Base-by-base conservation (phyloP, 169 alveolate species). In the Theileria parva region DNA sequence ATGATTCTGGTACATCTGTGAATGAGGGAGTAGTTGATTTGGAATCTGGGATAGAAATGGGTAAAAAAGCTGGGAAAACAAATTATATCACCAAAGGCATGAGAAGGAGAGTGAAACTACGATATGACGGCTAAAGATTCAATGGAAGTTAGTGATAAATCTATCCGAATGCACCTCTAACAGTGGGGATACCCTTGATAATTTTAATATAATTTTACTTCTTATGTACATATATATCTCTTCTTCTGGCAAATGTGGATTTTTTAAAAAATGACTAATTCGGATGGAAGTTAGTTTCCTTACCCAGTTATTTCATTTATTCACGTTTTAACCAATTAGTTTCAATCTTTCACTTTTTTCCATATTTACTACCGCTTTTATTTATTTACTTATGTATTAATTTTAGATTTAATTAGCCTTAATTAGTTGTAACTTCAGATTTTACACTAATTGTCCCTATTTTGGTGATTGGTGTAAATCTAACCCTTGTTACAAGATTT, bases 271-370 rank as follows among this genome's bases (percentile, higher is more conserved):
- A 70, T 70, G 78, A 39, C 78, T 21, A 28, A 21, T 32, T 53
- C 78, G 27, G 78, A 70, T 70, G 78, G 78, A 70, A 70, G 78
- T 70, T 32, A 70, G 78, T 70, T 19, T 19, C 19, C 59, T 13
- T 44, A 44, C 17, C 53, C 53, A 44, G 2, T 44, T 44, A 44
- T 44, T 44, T 44, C 19, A 44, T 11, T 44, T 44, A 44, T 11
- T 44, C 17, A 44, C 17, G 2, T 44, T 44, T 13, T 44, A 44
- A 44, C 53, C 8, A 44, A 44, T 44, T 44, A 44, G 1, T 11
- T 44, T 5, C 37, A 44, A 44, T 44, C 53, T 44, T 44, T 44
- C 53, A 32, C 0, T 44, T 44, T 7, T 44, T 44, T 44, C 3
- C 53, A 44, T 4, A 11, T 44, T 4, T 4, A 11, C 8, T 8